Base-by-base conservation (phyloP, 495 filamentous ascomycete species). In the Penicillium bovifimosum region DNA sequence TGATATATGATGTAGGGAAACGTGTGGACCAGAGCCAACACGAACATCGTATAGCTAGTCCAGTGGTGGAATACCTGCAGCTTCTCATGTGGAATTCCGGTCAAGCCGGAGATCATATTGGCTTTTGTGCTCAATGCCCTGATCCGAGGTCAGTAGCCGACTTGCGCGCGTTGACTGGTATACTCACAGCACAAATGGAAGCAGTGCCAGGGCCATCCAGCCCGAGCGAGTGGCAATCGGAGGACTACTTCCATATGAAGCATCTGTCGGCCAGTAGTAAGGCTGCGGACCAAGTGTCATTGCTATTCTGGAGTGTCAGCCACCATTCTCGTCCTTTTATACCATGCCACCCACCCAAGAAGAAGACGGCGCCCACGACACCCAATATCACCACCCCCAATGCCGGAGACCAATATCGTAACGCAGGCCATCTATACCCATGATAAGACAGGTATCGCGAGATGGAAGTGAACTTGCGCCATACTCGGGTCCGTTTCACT, bases 201-300 rank as follows among this genome's bases (percentile, higher is more conserved):
- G 43, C 17, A 72, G 63, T 0, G 72, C 80, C 0, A 78, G 46
- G 8, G 77, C 71, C 73, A 83, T 78, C 63, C 73, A 77, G 7
- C 79, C 81, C 1, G 75, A 53, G 8, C 80, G 60, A 0, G 77
- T 77, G 0, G 78, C 76, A 29, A 81, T 67, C 1, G 80, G 77
- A 13, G 79, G 79, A 32, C 69, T 73, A 20, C 62, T 65, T 27
- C 78, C 80, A 51, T 70, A 81, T 9, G 55, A 66, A n/a, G 71
- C 50, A n/a, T 61, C 68, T 18, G 73, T 77, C 2, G 80, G 74
- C 77, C 80, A 83, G 63, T 83, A 83, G 52, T 82, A 82, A 2
- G 80, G 80, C 34, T 74, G 53, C 2, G 79, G 75, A 16, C 68
- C 71, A 7, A 82, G 62, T 1, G 67, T 74, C 76, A 80, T 73